Conservation (phyloP, 1,139 yeast genomes). For the Blastobotrys indianensis region DNA sequence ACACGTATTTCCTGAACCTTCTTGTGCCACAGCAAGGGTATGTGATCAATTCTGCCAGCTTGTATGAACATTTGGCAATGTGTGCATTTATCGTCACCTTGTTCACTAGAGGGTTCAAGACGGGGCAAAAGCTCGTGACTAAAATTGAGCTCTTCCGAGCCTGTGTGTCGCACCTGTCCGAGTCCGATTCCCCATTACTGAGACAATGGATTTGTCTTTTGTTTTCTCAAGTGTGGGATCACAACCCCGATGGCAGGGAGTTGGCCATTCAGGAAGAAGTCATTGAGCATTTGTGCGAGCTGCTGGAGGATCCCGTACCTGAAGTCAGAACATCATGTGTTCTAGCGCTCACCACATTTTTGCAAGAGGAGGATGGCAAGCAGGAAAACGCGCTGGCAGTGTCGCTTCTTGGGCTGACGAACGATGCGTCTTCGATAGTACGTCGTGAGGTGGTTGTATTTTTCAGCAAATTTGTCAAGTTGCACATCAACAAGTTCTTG, state of each 20-base stretch:
- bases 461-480: slow-evolving; percentile 65
- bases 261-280: slow-evolving; percentile 63
- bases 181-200: slow-evolving; percentile 75
- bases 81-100: slow-evolving; percentile 84
- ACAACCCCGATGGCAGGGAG: slow-evolving; percentile 71
- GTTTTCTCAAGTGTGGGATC: slow-evolving; percentile 70
- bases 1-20: slow-evolving; percentile 77
- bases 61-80: slow-evolving; percentile 85
- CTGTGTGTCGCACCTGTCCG: slow-evolving; percentile 58
- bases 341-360: slow-evolving; percentile 64
- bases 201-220: slow-evolving; percentile 89
- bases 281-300: slow-evolving; percentile 48
- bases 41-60: slow-evolving; percentile 32
- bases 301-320: slow-evolving; percentile 84
- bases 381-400: slow-evolving; percentile 43
- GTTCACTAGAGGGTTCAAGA: slow-evolving; percentile 71
- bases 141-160: slow-evolving; percentile 67
- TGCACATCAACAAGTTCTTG: slow-evolving; percentile 67
- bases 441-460: slow-evolving; percentile 79
- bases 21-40: slow-evolving; percentile 45
- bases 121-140: slow-evolving; percentile 76
- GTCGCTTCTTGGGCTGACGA: slow-evolving; percentile 45
- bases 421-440: slow-evolving; percentile 88
- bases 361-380: slow-evolving; percentile 38
- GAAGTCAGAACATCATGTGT: slow-evolving; percentile 88